These are phyloP conservation scores for Solanum hybrid DNA, from an alignment of 305 asterid species.

Conservation along the genomic window DNA sequence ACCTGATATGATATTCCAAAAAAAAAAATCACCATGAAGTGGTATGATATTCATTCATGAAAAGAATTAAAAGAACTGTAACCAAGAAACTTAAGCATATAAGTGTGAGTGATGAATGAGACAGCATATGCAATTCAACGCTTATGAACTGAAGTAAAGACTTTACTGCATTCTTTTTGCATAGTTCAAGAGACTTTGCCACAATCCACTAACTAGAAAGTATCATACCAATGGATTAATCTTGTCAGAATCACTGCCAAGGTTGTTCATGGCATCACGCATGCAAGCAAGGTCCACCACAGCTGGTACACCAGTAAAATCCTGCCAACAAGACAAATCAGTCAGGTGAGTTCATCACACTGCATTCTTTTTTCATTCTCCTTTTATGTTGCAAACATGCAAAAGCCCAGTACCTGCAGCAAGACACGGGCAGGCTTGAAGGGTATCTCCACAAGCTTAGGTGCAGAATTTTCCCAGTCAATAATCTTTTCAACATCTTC, in stretches of 20 bases:
- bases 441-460: conserved; percentile 82
- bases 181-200: background rate
- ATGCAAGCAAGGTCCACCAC: conserved; percentile 93
- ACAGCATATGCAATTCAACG: background rate
- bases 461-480: conserved; percentile 81
- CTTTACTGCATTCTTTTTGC: background rate
- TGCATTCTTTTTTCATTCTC: background rate
- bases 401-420: conserved; percentile 54
- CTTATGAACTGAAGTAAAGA: background rate
- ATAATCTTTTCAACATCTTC: conserved; percentile 84
- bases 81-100: background rate
- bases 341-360: conserved; percentile 4
- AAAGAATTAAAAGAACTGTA: background rate
- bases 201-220: background rate
- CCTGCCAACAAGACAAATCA: conserved; percentile 36
- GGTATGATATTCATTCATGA: background rate
- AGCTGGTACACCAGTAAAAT: conserved; percentile 90
- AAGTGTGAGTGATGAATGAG: background rate
- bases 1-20: conserved; percentile 38
- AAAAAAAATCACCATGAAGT: background rate
- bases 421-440: conserved; percentile 95
- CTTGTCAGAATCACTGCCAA: conserved; percentile 84
- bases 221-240: conserved; percentile 84
- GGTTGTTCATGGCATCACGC: conserved; percentile 95
- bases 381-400: background rate